Conservation (phyloP, 2,329 filamentous ascomycete species). For the Diplocarpon rosae region DNA sequence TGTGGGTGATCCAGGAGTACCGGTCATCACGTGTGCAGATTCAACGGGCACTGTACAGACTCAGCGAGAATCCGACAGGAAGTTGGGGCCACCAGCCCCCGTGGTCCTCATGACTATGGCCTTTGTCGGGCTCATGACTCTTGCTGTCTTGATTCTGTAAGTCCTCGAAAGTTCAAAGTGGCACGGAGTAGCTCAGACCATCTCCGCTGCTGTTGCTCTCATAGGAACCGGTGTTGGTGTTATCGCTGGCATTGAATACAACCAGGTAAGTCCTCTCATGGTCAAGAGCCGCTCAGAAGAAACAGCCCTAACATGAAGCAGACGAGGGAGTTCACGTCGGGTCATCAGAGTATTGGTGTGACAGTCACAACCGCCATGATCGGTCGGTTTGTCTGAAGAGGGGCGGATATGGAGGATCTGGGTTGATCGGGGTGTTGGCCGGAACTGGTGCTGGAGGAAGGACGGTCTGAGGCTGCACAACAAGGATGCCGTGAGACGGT, state of each 20-base stretch:
- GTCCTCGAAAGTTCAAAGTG: constrained; percentile 40
- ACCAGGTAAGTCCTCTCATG: constrained; percentile 37
- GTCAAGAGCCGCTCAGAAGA: too few species aligned
- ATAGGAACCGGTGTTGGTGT: constrained; percentile 42
- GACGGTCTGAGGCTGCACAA: too few species aligned
- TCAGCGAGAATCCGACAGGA: constrained; percentile 24
- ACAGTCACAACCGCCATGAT: too few species aligned
- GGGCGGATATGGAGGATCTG: too few species aligned
- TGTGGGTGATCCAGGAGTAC: too few species aligned
- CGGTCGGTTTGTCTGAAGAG: not conserved
- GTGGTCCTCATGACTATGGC: constrained; percentile 41
- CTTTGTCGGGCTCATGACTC: constrained; percentile 44
- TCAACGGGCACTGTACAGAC: constrained; percentile 39
- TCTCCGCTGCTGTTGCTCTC: constrained; percentile 38
- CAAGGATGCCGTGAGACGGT: too few species aligned
- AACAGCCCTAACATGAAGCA: too few species aligned
- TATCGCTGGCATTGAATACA: constrained; percentile 38
- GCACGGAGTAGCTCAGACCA: constrained; percentile 42
- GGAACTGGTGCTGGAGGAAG: too few species aligned
- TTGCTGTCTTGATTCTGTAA: constrained; percentile 43
- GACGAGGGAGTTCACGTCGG: too few species aligned
- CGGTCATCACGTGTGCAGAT: too few species aligned
- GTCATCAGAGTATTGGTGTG: too few species aligned
- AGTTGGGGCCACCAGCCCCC: constrained; percentile 26
- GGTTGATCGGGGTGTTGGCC: too few species aligned